These are phyloP conservation scores for Coprinellus aureogranulatus DNA, from an alignment of 768 basidiomycete species.

Conservation along the genomic window DNA sequence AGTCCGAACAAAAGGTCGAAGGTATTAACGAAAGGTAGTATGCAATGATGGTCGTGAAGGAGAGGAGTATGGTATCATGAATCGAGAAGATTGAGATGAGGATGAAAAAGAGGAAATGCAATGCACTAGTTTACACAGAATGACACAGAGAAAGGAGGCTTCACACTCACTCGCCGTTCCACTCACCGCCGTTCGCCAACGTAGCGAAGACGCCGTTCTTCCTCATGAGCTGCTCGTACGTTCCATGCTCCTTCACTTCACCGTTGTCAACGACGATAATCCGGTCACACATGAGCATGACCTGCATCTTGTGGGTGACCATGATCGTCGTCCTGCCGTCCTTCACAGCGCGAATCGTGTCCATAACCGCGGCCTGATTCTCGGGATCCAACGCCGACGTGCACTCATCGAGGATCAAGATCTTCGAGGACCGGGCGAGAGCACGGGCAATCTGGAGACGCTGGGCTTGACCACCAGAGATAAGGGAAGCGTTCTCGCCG, in stretches of 20 bases:
- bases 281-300: slow-evolving; percentile 91
- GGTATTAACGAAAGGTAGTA: background rate
- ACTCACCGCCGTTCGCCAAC: slow-evolving; percentile 76
- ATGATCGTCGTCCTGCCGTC: slow-evolving; percentile 80
- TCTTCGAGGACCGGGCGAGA: slow-evolving; percentile 64
- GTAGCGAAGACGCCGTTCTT: slow-evolving; percentile 70
- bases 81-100: background rate
- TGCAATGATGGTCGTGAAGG: background rate
- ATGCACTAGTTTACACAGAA: background rate
- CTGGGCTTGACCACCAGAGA: slow-evolving; percentile 95
- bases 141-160: background rate
- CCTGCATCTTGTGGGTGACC: slow-evolving; percentile 88
- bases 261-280: slow-evolving; percentile 83
- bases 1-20: background rate
- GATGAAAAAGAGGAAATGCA: background rate
- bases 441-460: slow-evolving; percentile 90
- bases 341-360: slow-evolving; percentile 59
- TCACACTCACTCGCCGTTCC: slow-evolving; percentile 25
- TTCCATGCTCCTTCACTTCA: slow-evolving; percentile 71
- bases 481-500: slow-evolving; percentile 87
- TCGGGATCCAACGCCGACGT: slow-evolving; percentile 87
- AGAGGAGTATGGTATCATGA: background rate
- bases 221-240: slow-evolving; percentile 67
- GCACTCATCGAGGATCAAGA: slow-evolving; percentile 91
- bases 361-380: slow-evolving; percentile 81